Base-by-base conservation (phyloP, 1,139 yeast genomes). In the Candida tetrigidarum region DNA sequence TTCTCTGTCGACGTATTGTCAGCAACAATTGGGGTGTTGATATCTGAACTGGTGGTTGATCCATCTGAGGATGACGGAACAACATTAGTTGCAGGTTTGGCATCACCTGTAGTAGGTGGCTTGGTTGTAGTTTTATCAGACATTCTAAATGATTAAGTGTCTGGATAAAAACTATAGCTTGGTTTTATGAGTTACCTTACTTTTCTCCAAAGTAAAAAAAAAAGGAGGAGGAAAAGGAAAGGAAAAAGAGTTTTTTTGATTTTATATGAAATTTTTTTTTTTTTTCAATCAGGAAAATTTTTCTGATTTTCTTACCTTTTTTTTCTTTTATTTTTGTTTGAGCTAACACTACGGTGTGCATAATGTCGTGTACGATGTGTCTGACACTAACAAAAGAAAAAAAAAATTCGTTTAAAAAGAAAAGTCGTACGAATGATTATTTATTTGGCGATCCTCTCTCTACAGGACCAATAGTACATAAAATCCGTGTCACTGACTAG, bases 111-210 rank as follows among this genome's bases (percentile, higher is more conserved):
- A 15, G 41, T n/a, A 22, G 41, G 36, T 25, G 15, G 29, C 9
- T 38, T 38, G 15, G 36, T 28, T 22, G 35, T 38, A 38, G 41
- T 38, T 29, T 38, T 38, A 38, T 38, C 41, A 38, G 41, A 38
- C 41, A 38, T 38, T 37, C 41, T 37, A 15, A 30, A 23, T 30
- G 22, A 30, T 29, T 14, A 20, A 29, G n/a, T 18, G 41, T 38
- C 41, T 30, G 19, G 41, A 38, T 38, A 38, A 38, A 29, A 38
- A 30, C 33, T 38, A 29, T 22, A 37, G 26, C 16, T 18, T 27
- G 36, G 36, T 32, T n/a, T 19, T 32, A 19, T 32, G 5, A 20
- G 22, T 19, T 32, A 32, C 36, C 36, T 32, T 32, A 19, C 12
- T 11, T 32, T 19, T 32, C 36, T 32, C 36, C 33, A 16, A 29